Base-by-base conservation (phyloP, 371 early-diverging fungal genomes). In the Saksenaea oblongispora region DNA sequence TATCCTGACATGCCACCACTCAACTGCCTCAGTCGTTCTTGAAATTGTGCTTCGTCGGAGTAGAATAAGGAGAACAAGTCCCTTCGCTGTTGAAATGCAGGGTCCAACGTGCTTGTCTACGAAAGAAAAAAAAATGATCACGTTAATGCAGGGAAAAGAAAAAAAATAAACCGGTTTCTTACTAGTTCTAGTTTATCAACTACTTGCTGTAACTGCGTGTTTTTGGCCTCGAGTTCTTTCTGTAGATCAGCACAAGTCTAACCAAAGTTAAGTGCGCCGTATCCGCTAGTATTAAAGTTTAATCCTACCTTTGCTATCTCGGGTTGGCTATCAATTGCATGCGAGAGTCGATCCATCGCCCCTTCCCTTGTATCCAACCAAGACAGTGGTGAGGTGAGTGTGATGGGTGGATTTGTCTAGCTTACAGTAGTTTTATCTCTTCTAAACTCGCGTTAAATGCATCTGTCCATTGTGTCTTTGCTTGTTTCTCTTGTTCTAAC, bases 341-440 rank as follows among this genome's bases (percentile, higher is more conserved):
- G 51, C 10, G 51, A 17, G 5, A 47, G n/a, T 22, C 51, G 27
- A 0, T 47, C 51, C 22, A 47, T 22, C 11, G 22, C 22, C 24
- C 22, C 24, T 47, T 47, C 51, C 24, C 51, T 47, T 22, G 51
- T 11, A 5, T 47, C 22, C 9, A 4, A 31, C 2, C 31, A 31
- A 31, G 31, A 31, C 31, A 31, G 7, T 7, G 7, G 7, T 31
- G 31, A 31, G 31, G 7, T 31, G 31, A 4, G 31, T 31, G 31
- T 7, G 2, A 31, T 13, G 3, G 28, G 2, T 26, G 13, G 63
- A 60, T 72, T 9, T 22, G 22, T 18, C 34, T 27, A 0, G 18
- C 57, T 56, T 56, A 56, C 57, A 56, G n/a, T 35, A 31, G 15
- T 36, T 14, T 17, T 36, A 56, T n/a, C 5, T 36, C n/a, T 17